Conservation (phyloP, 179 eudicot genomes). For the Camellia oleifera region DNA sequence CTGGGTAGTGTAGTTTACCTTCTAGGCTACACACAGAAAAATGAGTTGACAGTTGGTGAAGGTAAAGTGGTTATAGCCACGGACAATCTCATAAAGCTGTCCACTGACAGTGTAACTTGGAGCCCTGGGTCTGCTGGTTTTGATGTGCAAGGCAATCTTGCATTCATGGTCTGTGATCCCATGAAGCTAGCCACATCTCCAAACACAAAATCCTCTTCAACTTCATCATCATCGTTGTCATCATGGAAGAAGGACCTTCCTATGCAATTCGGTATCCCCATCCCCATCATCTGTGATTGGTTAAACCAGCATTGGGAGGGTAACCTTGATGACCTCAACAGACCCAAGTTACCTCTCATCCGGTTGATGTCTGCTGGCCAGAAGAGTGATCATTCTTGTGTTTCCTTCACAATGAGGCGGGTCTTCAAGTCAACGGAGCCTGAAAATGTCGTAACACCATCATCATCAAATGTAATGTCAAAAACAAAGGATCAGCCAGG, state of each 20-base stretch:
- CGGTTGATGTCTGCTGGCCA: conserved; percentile 82
- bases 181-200: conserved; percentile 97
- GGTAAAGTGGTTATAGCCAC: conserved; percentile 94
- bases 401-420: conserved; percentile 77
- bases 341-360: conserved; percentile 76
- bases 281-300: conserved; percentile 83
- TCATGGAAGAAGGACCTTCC: conserved; percentile 70
- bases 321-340: conserved; percentile 77
- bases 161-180: conserved; percentile 94
- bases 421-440: conserved; percentile 67
- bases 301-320: conserved; percentile 97
- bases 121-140: too few relatives aligned
- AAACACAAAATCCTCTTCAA: conserved; percentile 57
- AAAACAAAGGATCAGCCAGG: conserved; percentile 37
- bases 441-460: conserved; percentile 49
- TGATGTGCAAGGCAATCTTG: conserved; percentile 83
- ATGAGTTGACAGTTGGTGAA: conserved; percentile 69
- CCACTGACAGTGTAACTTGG: conserved; percentile 56
- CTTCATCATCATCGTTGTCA: conserved; percentile 63
- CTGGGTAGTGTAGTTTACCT: conserved; percentile 71
- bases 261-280: conserved; percentile 90
- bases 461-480: conserved; percentile 49
- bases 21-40: conserved; percentile 68
- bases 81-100: conserved; percentile 91
- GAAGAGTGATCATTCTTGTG: conserved; percentile 76